phyloP scores from a whole-genome alignment of 2,329 filamentous ascomycete species.

The Talaromyces sp. region DNA sequence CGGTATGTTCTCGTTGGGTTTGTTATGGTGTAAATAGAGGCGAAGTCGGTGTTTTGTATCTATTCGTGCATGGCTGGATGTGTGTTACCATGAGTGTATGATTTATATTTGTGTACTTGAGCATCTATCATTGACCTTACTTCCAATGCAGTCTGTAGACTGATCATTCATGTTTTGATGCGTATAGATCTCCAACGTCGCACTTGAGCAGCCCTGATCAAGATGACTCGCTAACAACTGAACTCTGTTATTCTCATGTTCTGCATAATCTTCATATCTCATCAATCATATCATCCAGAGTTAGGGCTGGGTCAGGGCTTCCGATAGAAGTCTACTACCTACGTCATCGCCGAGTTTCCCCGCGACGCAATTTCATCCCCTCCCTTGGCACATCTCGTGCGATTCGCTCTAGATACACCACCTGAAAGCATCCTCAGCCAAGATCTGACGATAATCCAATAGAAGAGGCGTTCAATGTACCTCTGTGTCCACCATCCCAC shows the following conservation, averaged over 20 bases:
- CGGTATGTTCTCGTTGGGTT: not conserved
- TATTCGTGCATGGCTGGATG: not conserved
- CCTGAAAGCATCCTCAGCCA: not conserved
- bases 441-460: not conserved
- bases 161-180: not conserved
- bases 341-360: not conserved
- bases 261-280: not conserved
- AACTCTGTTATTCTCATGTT: too few relatives aligned
- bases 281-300: not conserved
- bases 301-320: constrained; percentile 4
- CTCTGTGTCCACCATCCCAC: not conserved
- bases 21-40: constrained; percentile 9
- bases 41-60: constrained; percentile 6
- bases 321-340: not conserved
- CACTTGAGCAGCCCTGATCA: not conserved
- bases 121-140: not conserved
- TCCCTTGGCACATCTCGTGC: too few relatives aligned
- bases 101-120: not conserved
- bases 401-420: not conserved
- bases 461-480: not conserved
- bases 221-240: too few relatives aligned
- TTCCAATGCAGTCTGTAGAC: not conserved
- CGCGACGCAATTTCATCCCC: not conserved
- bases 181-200: not conserved
- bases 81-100: not conserved